Conservation (phyloP, 768 basidiomycete species). For the Chlorophyllum brunneum region DNA sequence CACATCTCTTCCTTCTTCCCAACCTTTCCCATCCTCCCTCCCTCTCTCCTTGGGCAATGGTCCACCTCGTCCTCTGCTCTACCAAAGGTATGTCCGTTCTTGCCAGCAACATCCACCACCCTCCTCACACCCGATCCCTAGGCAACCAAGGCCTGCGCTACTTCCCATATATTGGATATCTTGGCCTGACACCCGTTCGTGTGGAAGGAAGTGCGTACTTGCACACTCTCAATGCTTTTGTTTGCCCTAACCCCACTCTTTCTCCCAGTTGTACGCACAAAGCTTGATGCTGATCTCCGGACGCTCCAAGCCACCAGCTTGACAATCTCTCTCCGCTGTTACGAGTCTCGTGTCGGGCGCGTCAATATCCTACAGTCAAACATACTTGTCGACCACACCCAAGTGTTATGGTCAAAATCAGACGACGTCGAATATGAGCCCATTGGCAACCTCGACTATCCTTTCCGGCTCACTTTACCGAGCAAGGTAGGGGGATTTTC, state of each 20-base stretch:
- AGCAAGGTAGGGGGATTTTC: constrained; percentile 59
- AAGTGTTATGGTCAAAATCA: constrained; percentile 67
- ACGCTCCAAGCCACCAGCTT: constrained; percentile 63
- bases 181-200: constrained; percentile 76
- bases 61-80: constrained; percentile 64
- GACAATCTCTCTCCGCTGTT: constrained; percentile 76
- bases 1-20: constrained; percentile 23
- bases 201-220: constrained; percentile 65
- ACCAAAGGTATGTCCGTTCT: constrained; percentile 40
- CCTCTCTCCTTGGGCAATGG: constrained; percentile 42
- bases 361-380: constrained; percentile 56
- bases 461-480: constrained; percentile 71
- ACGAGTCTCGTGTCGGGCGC: constrained; percentile 69
- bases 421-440: constrained; percentile 52
- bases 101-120: constrained; percentile 1
- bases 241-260: constrained; percentile 12
- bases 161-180: constrained; percentile 75
- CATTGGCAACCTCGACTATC: constrained; percentile 61
- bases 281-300: constrained; percentile 66
- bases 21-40: constrained; percentile 25
- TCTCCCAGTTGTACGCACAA: constrained; percentile 60
- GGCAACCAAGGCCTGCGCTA: constrained; percentile 67
- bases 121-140: constrained; percentile 19
- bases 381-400: constrained; percentile 62
- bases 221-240: constrained; percentile 6